A percentile compares a stretch with the other conserved stretches of the same genome.
phyloP scores from a whole-genome alignment of 2,329 filamentous ascomycete genomes.

The Phaeosphaeriaceae sp. region DNA sequence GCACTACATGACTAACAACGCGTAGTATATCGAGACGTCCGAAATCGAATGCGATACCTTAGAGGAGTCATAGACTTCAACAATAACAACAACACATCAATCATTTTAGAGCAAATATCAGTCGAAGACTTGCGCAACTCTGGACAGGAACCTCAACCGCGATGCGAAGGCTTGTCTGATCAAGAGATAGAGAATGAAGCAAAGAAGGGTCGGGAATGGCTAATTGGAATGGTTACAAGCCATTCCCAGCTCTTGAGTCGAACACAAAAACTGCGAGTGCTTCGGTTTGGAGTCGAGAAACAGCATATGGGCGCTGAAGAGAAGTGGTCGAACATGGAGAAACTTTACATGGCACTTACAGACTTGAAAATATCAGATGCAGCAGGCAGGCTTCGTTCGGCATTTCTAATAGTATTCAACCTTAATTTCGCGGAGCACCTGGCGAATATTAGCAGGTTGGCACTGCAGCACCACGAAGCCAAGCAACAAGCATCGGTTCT shows the following conservation, averaged over 20 bases:
- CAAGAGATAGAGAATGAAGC: conserved; percentile 4
- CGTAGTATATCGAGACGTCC: no score
- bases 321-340: conserved; percentile 18
- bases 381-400: conserved; percentile 11
- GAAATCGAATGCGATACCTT: no score
- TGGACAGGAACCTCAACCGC: neutral
- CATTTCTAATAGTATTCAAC: conserved; percentile 18
- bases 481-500: neutral
- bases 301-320: conserved; percentile 1
- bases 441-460: conserved; percentile 2
- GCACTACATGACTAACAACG: no score
- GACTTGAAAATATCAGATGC: conserved; percentile 5
- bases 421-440: conserved; percentile 14
- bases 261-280: conserved; percentile 13
- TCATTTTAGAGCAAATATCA: no score
- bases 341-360: conserved; percentile 27
- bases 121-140: no score
- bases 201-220: conserved; percentile 15
- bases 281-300: conserved; percentile 22
- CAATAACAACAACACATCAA: no score
- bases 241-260: conserved; percentile 6
- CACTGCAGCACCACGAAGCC: conserved; percentile 3
- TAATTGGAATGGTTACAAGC: conserved; percentile 11
- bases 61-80: no score
- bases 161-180: neutral